These are phyloP conservation scores for Brassica carinata DNA, from an alignment of 345 rosid species.

Conservation along the genomic window DNA sequence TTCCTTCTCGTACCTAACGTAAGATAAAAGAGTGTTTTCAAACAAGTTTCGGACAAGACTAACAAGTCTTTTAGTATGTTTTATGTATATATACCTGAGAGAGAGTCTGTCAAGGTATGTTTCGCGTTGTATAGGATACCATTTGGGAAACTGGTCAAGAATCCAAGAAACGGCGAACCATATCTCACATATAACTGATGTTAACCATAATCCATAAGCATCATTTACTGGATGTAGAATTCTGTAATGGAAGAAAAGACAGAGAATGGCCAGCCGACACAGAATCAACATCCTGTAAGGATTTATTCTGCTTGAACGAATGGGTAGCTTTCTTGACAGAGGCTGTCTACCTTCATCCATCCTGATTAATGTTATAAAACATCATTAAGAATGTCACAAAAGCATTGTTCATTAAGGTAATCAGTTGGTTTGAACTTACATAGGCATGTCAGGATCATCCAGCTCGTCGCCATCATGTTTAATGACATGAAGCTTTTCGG, in stretches of 20 bases:
- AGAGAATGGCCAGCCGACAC: constrained; percentile 78
- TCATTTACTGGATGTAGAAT: constrained; percentile 83
- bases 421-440: constrained; percentile 48
- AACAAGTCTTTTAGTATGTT: not conserved
- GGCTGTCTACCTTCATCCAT: constrained; percentile 99
- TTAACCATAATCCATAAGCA: constrained; percentile 93
- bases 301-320: constrained; percentile 91
- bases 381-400: not conserved
- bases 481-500: constrained; percentile 79
- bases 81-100: constrained; percentile 55
- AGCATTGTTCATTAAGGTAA: not conserved
- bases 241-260: constrained; percentile 87
- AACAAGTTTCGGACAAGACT: not conserved
- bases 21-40: not conserved
- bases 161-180: constrained; percentile 97
- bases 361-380: constrained; percentile 50
- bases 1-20: constrained; percentile 83
- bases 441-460: constrained; percentile 90
- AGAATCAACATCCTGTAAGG: constrained; percentile 84
- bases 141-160: constrained; percentile 94
- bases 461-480: constrained; percentile 66
- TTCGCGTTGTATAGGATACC: constrained; percentile 87
- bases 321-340: constrained; percentile 82
- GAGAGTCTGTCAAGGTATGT: constrained; percentile 94
- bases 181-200: constrained; percentile 92